Evolutionary conservation across 1,284 basidiomycete species (phyloP).

Genomic region (Papiliotrema terrestris): DNA sequence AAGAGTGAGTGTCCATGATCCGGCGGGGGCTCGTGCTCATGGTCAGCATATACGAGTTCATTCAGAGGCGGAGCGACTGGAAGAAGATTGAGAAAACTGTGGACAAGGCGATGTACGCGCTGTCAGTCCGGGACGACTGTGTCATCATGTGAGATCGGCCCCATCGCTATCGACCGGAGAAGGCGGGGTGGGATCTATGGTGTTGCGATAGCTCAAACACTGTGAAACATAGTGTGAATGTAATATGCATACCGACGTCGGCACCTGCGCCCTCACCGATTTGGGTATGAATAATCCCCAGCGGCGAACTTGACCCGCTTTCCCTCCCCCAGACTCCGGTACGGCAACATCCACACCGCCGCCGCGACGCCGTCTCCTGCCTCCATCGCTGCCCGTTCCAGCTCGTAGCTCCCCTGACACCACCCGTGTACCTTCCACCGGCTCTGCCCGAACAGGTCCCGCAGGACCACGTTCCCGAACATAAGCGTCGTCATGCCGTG

Average conservation of each 20-base stretch:
- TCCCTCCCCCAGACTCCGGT: conserved; percentile 39
- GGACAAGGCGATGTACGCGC: conserved; percentile 84
- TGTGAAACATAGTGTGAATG: too few relatives aligned
- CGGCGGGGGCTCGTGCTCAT: background rate
- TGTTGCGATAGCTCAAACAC: too few relatives aligned
- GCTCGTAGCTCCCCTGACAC: conserved; percentile 33
- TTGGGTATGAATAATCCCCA: conserved; percentile 41
- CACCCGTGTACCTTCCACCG: conserved; percentile 36
- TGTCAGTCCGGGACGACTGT: conserved; percentile 89
- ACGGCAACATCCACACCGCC: conserved; percentile 41
- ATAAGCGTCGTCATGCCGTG: conserved; percentile 76
- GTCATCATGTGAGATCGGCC: conserved; percentile 54
- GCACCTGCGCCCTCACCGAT: background rate
- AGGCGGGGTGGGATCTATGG: too few relatives aligned
- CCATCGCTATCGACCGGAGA: too few relatives aligned
- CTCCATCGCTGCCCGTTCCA: conserved; percentile 7
- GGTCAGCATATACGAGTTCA: conserved; percentile 82
- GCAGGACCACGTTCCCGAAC: conserved; percentile 71
- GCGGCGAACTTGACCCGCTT: conserved; percentile 41
- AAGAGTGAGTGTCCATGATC: conserved; percentile 58
- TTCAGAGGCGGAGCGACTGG: conserved; percentile 89
- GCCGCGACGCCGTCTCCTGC: conserved; percentile 13
- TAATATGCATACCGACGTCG: too few relatives aligned
- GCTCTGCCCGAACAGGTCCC: conserved; percentile 57
- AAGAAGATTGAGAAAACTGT: conserved; percentile 94